Conservation (phyloP, 176 grass and related monocot species). For the Eleusine coracana region DNA sequence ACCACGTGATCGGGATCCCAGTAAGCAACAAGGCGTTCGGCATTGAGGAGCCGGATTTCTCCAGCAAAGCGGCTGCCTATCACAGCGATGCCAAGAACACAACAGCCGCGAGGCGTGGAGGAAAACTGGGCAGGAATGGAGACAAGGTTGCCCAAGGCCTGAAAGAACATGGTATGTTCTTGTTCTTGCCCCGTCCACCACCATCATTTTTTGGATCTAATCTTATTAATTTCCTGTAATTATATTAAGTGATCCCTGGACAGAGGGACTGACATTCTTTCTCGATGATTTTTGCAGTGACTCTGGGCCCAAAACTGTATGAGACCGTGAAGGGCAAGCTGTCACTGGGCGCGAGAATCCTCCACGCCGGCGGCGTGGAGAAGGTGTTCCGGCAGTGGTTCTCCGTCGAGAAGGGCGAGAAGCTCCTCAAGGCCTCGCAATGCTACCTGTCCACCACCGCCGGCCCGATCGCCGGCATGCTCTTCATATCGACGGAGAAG, state of each 20-base stretch:
- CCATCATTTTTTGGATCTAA: background rate
- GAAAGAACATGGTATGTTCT: constrained; percentile 69
- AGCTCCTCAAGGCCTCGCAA: constrained; percentile 69
- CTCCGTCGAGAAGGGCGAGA: constrained; percentile 51
- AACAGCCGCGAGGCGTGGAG: constrained; percentile 22
- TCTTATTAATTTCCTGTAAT: background rate
- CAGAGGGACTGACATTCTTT: background rate
- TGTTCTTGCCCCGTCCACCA: background rate
- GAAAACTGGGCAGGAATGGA: constrained; percentile 43
- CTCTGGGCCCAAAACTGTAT: constrained; percentile 66
- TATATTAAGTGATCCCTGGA: background rate
- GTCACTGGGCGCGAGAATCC: constrained; percentile 63
- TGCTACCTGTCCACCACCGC: constrained; percentile 83
- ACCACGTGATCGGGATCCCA: constrained; percentile 79
- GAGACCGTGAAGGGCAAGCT: constrained; percentile 88
- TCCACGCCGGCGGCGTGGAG: constrained; percentile 81
- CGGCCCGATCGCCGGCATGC: constrained; percentile 73
- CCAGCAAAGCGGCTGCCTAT: constrained; percentile 17
- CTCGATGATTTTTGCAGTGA: constrained; percentile 40
- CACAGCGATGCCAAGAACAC: constrained; percentile 27
- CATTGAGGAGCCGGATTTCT: constrained; percentile 61
- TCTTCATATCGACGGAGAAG: constrained; percentile 68
- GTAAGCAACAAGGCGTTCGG: constrained; percentile 65
- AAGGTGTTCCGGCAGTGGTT: constrained; percentile 77
- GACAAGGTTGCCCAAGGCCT: constrained; percentile 67